These are phyloP conservation scores for Clarireedia monteithiana DNA, from an alignment of 2,329 filamentous ascomycete species.

Conservation along the genomic window DNA sequence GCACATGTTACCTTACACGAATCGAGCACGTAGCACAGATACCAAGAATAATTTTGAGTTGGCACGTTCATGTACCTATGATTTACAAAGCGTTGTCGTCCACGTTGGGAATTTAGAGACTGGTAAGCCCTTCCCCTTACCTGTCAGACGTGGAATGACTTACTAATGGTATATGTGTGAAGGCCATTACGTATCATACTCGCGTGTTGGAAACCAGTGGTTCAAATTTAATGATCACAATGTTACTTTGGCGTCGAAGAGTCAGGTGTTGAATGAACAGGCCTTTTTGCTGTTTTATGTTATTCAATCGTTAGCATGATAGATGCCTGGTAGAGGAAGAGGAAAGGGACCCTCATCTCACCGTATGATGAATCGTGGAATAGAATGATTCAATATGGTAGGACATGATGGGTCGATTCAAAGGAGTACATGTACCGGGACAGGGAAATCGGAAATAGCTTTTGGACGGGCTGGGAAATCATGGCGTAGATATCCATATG, in stretches of 20 bases:
- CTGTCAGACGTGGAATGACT: no score
- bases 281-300: conserved; percentile 90
- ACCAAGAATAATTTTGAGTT: conserved; percentile 45
- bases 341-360: no score
- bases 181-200: conserved; percentile 1
- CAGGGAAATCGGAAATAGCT: no score
- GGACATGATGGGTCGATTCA: no score
- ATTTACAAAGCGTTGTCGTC: conserved; percentile 82
- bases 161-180: not conserved
- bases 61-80: conserved; percentile 66
- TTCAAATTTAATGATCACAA: conserved; percentile 94
- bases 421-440: no score
- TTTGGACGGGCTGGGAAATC: no score
- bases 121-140: conserved; percentile 32
- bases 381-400: not conserved
- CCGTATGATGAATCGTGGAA: not conserved
- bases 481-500: no score
- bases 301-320: conserved; percentile 49
- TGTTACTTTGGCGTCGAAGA: conserved; percentile 74
- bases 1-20: conserved; percentile 87
- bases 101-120: conserved; percentile 91
- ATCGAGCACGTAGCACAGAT: conserved; percentile 48
- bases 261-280: conserved; percentile 77
- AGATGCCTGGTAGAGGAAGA: no score
- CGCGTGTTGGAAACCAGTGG: conserved; percentile 51